Evolutionary conservation across 495 filamentous ascomycete species (phyloP).

Genomic region (Podospora sp.): DNA sequence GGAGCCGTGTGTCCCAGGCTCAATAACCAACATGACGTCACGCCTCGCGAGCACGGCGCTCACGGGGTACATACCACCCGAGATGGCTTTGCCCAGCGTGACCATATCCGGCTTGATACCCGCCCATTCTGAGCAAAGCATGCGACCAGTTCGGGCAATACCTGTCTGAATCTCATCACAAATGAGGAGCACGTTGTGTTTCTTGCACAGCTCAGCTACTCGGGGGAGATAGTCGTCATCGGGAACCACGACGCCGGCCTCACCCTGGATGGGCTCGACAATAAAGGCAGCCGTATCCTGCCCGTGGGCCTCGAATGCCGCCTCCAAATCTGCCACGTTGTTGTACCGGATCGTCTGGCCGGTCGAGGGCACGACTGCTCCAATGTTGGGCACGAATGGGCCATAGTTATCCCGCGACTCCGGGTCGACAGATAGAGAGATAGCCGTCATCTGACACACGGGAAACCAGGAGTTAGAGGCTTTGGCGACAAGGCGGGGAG

Average conservation of each 20-base stretch:
- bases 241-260: slow-evolving; percentile 95
- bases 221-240: slow-evolving; percentile 83
- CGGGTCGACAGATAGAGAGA: slow-evolving; percentile 91
- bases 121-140: slow-evolving; percentile 93
- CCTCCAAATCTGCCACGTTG: slow-evolving; percentile 76
- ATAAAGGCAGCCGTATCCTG: slow-evolving; percentile 89
- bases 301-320: slow-evolving; percentile 77
- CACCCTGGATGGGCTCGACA: slow-evolving; percentile 96
- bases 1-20: slow-evolving; percentile 94
- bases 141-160: slow-evolving; percentile 89
- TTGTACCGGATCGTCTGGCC: slow-evolving; percentile 81
- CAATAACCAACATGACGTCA: slow-evolving; percentile 96
- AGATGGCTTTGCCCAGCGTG: slow-evolving; percentile 94
- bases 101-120: slow-evolving; percentile 94
- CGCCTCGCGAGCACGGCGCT: slow-evolving; percentile 87
- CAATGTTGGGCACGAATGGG: slow-evolving; percentile 87
- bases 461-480: slow-evolving; percentile 33
- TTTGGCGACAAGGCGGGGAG: neutral
- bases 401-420: slow-evolving; percentile 97
- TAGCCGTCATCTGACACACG: slow-evolving; percentile 77
- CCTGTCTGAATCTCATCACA: slow-evolving; percentile 99
- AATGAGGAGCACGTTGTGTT: slow-evolving; percentile 92
- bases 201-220: slow-evolving; percentile 84
- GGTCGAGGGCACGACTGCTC: slow-evolving; percentile 75
- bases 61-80: slow-evolving; percentile 97